These are phyloP conservation scores for Pseudogymnoascus sp. DNA, from an alignment of 2,329 filamentous ascomycete species.

Conservation along the genomic window DNA sequence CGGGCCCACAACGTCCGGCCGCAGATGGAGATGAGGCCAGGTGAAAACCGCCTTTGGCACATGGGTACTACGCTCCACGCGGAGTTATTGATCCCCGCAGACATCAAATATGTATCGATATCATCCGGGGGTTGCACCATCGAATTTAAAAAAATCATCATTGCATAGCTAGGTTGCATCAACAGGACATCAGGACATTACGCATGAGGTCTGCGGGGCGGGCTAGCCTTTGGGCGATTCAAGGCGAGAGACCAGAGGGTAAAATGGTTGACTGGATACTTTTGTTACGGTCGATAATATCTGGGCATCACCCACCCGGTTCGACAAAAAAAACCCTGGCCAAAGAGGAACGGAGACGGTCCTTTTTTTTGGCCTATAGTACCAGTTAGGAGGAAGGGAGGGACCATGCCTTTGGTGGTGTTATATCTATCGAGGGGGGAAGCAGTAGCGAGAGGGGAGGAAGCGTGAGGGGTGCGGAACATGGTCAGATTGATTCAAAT, in stretches of 20 bases:
- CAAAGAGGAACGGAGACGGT: constrained; percentile 20
- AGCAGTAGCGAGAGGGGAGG: constrained; percentile 12
- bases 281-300: not conserved
- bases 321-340: constrained; percentile 22
- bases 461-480: constrained; percentile 16
- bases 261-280: constrained; percentile 8
- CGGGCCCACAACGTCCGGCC: constrained; percentile 34
- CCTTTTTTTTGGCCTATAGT: constrained; percentile 18
- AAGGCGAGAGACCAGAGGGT: constrained; percentile 1
- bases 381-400: constrained; percentile 28
- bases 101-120: constrained; percentile 1
- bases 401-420: constrained; percentile 25
- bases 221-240: not conserved
- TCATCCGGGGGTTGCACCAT: constrained; percentile 6
- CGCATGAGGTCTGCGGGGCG: not conserved
- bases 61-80: not conserved
- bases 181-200: constrained; percentile 1
- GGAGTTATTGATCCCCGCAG: not conserved
- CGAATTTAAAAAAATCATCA: constrained; percentile 9
- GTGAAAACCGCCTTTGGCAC: constrained; percentile 29
- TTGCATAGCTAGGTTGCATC: constrained; percentile 10
- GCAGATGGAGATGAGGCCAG: constrained; percentile 42
- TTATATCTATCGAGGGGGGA: constrained; percentile 17
- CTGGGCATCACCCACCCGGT: not conserved
- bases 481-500: constrained; percentile 15